A percentile compares a stretch with the other conserved stretches of the same genome.
phyloP scores from a whole-genome alignment of 257 asterid genomes.

The Ligustrum vulgare region DNA sequence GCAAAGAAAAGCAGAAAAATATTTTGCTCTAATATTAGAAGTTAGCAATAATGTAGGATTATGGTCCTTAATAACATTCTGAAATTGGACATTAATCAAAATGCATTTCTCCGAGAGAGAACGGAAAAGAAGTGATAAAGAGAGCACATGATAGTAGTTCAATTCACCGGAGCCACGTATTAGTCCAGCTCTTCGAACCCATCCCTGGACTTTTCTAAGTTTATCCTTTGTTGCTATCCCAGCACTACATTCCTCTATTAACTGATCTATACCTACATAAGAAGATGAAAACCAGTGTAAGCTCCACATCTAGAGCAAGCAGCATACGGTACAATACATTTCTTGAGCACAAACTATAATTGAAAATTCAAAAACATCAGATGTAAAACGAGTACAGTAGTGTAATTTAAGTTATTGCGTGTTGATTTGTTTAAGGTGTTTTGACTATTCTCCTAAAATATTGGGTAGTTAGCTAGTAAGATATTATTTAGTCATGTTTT shows the following conservation, averaged over 20 bases:
- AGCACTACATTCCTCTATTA: constrained; percentile 38
- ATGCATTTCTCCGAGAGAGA: background rate
- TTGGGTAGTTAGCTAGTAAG: too few relatives aligned
- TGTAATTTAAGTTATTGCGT: background rate
- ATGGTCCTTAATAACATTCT: background rate
- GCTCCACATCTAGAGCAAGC: constrained; percentile 1
- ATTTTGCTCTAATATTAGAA: background rate
- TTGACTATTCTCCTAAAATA: too few relatives aligned
- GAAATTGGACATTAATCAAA: background rate
- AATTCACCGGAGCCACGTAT: constrained; percentile 43
- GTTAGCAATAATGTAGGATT: background rate
- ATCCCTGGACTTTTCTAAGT: constrained; percentile 55
- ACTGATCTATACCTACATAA: constrained; percentile 43
- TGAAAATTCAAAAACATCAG: background rate
- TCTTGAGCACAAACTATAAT: background rate
- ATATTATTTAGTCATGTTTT: too few relatives aligned
- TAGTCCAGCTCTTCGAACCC: constrained; percentile 59
- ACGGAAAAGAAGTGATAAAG: constrained; percentile 6
- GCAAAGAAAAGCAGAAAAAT: background rate
- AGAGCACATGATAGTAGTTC: constrained; percentile 47
- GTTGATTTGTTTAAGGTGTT: too few relatives aligned
- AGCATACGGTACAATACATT: background rate
- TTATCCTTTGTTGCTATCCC: constrained; percentile 50
- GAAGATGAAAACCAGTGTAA: background rate
- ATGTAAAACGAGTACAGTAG: background rate